Evolutionary conservation across 192 early-diverging fungal genomes (phyloP).

Genomic region (Obelidium mucronatum): DNA sequence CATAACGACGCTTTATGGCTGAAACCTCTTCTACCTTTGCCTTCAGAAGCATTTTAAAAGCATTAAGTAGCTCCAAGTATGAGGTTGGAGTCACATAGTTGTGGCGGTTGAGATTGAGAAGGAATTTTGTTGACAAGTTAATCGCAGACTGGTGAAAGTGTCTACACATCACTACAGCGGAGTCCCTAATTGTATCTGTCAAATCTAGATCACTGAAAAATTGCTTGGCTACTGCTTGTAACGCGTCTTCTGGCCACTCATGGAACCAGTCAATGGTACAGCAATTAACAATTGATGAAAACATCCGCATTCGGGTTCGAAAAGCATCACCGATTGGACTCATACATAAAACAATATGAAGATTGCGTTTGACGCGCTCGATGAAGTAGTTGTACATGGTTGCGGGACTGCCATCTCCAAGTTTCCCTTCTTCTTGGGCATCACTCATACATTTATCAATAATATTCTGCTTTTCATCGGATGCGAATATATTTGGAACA

Average conservation of each 20-base stretch:
- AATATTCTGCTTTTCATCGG: conserved; percentile 65
- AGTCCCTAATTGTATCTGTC: conserved; percentile 33
- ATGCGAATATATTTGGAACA: conserved; percentile 66
- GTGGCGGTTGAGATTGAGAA: conserved; percentile 56
- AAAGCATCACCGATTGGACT: conserved; percentile 72
- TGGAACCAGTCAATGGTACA: conserved; percentile 76
- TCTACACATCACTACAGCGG: conserved; percentile 60
- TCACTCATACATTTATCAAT: conserved; percentile 57
- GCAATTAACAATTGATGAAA: conserved; percentile 69
- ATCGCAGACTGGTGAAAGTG: conserved; percentile 65
- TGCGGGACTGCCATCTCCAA: conserved; percentile 59
- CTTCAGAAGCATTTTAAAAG: conserved; percentile 59
- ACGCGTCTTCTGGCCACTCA: conserved; percentile 70
- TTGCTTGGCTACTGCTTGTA: conserved; percentile 66
- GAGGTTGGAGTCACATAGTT: conserved; percentile 71
- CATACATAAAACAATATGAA: conserved; percentile 71
- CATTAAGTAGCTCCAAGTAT: conserved; percentile 62
- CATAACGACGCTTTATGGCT: conserved; percentile 56
- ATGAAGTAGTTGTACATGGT: conserved; percentile 72
- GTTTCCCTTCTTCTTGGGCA: conserved; percentile 60
- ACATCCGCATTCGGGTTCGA: conserved; percentile 63
- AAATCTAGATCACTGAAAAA: conserved; percentile 63
- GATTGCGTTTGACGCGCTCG: conserved; percentile 60
- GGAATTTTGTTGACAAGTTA: conserved; percentile 58
- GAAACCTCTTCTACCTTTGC: conserved; percentile 58